Base-by-base conservation (phyloP, 2,329 filamentous ascomycete species). In the Fusarium sp. region DNA sequence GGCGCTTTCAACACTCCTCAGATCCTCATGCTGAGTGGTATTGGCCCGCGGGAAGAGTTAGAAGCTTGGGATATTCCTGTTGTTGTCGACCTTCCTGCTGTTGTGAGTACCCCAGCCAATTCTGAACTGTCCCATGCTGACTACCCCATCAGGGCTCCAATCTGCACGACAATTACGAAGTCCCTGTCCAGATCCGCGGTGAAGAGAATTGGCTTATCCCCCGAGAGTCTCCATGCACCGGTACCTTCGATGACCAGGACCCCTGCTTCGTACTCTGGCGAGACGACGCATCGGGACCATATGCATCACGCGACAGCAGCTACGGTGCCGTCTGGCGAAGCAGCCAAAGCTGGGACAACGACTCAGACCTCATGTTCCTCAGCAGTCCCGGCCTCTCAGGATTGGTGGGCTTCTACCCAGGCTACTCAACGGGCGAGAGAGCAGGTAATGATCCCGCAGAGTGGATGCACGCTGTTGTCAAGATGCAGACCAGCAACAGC, bases 401-500 rank as follows among this genome's bases (percentile, higher is more conserved):
- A 0, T 18, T 66, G 0, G 17, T 20, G 3, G 63, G 63, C 2
- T 66, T 65, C 48, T 66, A 66, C 7, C 63, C 63, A 0, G 63
- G 63, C 0, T 66, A 66, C 60, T 66, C 63, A 11, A 36, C 47
- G 1, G 47, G 32, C 2, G 63, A 17, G 1, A 41, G 42, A 2
- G 61, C 62, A 4, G 24, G 58, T 0, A n/a, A 36, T 0, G 41
- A 56, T 8, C 48, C 60, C 4, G 6, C 28, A 8, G 18, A 30
- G 26, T 66, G 63, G 63, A 56, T 66, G 47, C 63, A 66, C 24
- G 63, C 63, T 3, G 35, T 66, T 0, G 60, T 66, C 3, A 66
- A 66, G 24, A 66, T 66, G 63, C 63, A 66, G 20, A 66, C 61
- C 0, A 65, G 39, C 24, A 65, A 66, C 24, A 65, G 60, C 24